These are phyloP conservation scores for Cordyceps fumosorosea DNA, from an alignment of 2,329 filamentous ascomycete species.

Conservation along the genomic window DNA sequence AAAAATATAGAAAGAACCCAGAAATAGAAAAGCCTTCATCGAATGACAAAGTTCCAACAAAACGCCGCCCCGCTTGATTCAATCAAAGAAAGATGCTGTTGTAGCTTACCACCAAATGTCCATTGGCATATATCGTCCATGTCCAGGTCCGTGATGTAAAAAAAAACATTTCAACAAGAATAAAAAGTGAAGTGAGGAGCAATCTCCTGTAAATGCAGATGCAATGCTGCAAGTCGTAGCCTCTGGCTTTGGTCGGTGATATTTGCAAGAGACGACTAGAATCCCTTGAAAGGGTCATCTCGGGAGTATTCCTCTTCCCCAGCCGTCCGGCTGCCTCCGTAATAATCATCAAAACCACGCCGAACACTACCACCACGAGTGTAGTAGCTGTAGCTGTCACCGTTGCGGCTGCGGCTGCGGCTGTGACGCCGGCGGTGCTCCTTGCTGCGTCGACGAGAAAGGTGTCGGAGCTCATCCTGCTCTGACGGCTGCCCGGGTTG, in stretches of 20 bases:
- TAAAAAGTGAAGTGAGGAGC: conserved; percentile 12
- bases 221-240: not conserved
- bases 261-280: conserved; percentile 30
- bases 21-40: too few relatives aligned
- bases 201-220: conserved; percentile 12
- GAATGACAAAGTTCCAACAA: not conserved
- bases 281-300: conserved; percentile 57
- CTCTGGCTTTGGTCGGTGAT: not conserved
- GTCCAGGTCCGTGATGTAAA: conserved; percentile 4
- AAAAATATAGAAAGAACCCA: too few relatives aligned
- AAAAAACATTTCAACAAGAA: conserved; percentile 1
- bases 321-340: conserved; percentile 38
- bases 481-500: conserved; percentile 41
- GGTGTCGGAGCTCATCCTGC: conserved; percentile 44
- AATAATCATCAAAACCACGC: conserved; percentile 41
- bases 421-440: conserved; percentile 46
- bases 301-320: conserved; percentile 51
- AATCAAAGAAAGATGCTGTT: conserved; percentile 7
- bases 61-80: conserved; percentile 6
- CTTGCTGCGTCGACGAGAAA: conserved; percentile 47
- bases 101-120: conserved; percentile 10
- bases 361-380: conserved; percentile 34
- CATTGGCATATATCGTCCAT: conserved; percentile 11
- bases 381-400: conserved; percentile 46
- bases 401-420: conserved; percentile 47